Base-by-base conservation (phyloP, 2,329 filamentous ascomycete genomes). In the Teratosphaeria destructans region DNA sequence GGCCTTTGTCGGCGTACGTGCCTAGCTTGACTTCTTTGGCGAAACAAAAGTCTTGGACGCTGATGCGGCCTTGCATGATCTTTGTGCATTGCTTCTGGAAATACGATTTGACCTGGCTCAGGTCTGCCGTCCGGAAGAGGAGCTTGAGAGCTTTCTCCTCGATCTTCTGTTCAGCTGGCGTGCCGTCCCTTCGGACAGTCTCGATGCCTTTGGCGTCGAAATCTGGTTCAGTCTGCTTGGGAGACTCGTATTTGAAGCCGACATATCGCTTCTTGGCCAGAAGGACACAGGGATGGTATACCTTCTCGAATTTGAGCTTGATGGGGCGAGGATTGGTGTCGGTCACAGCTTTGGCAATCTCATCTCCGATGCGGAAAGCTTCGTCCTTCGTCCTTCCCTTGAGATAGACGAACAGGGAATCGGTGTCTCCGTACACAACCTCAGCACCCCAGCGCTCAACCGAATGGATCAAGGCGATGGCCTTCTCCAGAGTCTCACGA, bases 181-280 rank as follows among this genome's bases (percentile, higher is more conserved):
- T 97, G 47, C 94, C 94, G 71, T 99, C 94, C 55, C 94, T 84
- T 1, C 95, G 86, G 7, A 99, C 93, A 0, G 95, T 99, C 77
- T 99, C 95, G 64, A 97, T 99, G 34, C 95, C 94, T 74, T 99
- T 99, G 60, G 94, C 95, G 71, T 99, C 95, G 65, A 97, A 97
- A 1, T 95, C 89, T 0, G 94, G 93, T 64, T 86, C 84, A 8
- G 73, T 77, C 70, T 99, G 94, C 16, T 82, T 79, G 43, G 82
- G 83, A 65, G 80, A 83, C 71, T 99, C 94, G 75, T 95, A 99
- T 72, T 96, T 96, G 79, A 96, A 96, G 5, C 95, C 95, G 3
- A 97, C 95, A 67, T 99, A 99, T 59, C 94, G 88, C 72, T 99
- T 99, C 77, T 99, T 99, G 19, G 95, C 91, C 0, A 99, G 81